A percentile compares a stretch with the other conserved stretches of the same genome.
Evolutionary conservation across 1,284 basidiomycete genomes (phyloP).

Genomic region (Cryptococcus maquisensis): DNA sequence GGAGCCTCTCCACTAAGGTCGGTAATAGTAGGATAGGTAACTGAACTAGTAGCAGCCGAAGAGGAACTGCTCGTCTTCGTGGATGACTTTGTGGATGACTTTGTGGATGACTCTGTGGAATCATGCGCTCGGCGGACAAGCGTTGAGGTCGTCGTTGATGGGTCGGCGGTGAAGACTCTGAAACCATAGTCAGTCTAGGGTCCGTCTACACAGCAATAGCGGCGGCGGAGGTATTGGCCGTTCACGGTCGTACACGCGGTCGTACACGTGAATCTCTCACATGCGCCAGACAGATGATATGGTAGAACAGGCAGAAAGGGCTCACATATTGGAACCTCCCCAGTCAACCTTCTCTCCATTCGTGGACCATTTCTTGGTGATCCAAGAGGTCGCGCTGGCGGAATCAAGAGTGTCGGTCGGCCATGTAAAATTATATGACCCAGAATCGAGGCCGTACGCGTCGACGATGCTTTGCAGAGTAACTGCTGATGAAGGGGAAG

Average conservation of each 20-base stretch:
- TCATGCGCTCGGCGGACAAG: constrained; percentile 14
- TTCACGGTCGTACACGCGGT: too few relatives aligned
- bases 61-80: neutral
- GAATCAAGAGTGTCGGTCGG: constrained; percentile 25
- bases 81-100: constrained; percentile 8
- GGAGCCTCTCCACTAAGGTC: constrained; percentile 21
- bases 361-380: constrained; percentile 33
- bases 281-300: neutral
- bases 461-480: constrained; percentile 1
- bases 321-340: constrained; percentile 32
- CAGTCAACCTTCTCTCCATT: constrained; percentile 30
- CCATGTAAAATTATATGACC: constrained; percentile 21
- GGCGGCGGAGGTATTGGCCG: too few relatives aligned
- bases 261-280: neutral
- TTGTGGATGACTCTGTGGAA: constrained; percentile 9
- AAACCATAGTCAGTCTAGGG: too few relatives aligned
- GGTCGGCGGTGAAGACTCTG: constrained; percentile 33
- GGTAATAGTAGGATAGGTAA: constrained; percentile 21
- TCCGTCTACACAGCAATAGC: too few relatives aligned
- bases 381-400: constrained; percentile 20
- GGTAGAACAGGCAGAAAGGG: neutral
- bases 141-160: constrained; percentile 22
- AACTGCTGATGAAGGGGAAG: constrained; percentile 1
- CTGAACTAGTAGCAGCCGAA: constrained; percentile 7
- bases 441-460: constrained; percentile 10